Percentiles rank a stretch among this genome's conserved stretches.
phyloP scores from a whole-genome alignment of 768 basidiomycete genomes.

The Boletellus sp. region DNA sequence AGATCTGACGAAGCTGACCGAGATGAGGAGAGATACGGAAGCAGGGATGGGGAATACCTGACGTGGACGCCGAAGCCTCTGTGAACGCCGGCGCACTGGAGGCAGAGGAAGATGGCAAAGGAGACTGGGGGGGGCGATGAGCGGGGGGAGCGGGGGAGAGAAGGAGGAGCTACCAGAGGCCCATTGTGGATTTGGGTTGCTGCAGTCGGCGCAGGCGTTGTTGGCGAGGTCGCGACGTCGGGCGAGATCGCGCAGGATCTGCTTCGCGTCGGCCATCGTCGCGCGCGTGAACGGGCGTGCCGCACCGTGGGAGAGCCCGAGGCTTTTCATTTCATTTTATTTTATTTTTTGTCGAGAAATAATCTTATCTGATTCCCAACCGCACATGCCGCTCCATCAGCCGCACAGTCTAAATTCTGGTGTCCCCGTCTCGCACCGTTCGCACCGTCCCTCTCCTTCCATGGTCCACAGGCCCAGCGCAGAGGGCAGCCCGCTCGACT shows the following conservation, averaged over 20 bases:
- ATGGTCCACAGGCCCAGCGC: conserved; percentile 63
- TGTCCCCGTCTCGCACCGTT: background rate
- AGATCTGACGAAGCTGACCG: conserved; percentile 78
- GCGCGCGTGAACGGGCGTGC: background rate
- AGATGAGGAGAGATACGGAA: background rate
- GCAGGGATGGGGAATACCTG: conserved; percentile 41
- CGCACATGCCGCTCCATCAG: background rate
- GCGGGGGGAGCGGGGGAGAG: background rate
- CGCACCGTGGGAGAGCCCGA: background rate
- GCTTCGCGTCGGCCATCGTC: conserved; percentile 45
- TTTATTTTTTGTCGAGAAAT: conserved; percentile 15
- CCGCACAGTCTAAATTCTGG: background rate
- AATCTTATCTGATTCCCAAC: conserved; percentile 35
- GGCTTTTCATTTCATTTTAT: background rate
- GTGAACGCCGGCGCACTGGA: conserved; percentile 84
- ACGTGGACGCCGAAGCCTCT: conserved; percentile 93
- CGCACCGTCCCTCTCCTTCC: background rate
- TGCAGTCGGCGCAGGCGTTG: conserved; percentile 77
- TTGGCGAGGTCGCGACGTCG: conserved; percentile 71
- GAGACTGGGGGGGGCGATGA: conserved; percentile 36
- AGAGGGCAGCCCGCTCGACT: conserved; percentile 46
- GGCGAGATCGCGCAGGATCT: conserved; percentile 70
- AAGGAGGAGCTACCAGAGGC: conserved; percentile 56
- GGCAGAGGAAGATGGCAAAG: conserved; percentile 86
- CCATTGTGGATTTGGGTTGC: conserved; percentile 94